Evolutionary conservation across 2,329 filamentous ascomycete genomes (phyloP), one percentile per base, ranked within the genome.

Genomic region (Colletotrichum sp.): DNA sequence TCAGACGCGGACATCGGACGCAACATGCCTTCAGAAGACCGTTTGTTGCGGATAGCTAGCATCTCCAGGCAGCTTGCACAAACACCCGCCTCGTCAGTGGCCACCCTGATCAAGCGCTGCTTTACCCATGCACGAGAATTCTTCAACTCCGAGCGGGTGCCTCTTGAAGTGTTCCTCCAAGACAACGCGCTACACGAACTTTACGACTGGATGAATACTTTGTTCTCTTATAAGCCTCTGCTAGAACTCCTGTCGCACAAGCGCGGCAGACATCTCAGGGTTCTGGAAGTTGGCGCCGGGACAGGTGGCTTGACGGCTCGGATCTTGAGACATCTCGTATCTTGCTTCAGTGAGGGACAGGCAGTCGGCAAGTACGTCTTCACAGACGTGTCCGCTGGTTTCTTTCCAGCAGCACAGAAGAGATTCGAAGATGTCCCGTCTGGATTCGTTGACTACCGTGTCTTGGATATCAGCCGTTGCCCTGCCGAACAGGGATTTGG

Each of bases 231-330:
- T 18, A 65, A 28, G 7, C 8, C 39, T 5, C 7, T 74, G 7
- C 28, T 74, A 1, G 44, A 36, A 4, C 24, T 71, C 1, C 6
- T 74, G 12, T 74, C 71, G 0, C 66, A 74, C 59, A 70, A 74
- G 34, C 30, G 34, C 24, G 71, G 71, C n/a, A 36, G 62, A n/a
- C 78, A 80, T 12, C 82, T 89, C 7, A 87, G 87, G 28, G 82
- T 78, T 10, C 60, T 78, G 8, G 77, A 78, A n/a, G 55, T 78
- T 21, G 77, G 77, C 12, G 75, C 71, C 6, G 77, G 75, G 1
- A 72, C 75, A 1, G 75, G 74, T 8, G 76, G 75, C 15, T 18
- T 57, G n/a, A 77, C 60, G 8, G 70, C 36, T 6, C 63, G 65
- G 8, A 71, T 72, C 18, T 55, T 73, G 18, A 55, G 30, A 21